Evolutionary conservation across 1,284 basidiomycete species (phyloP), one percentile per base, ranked within the genome.

Genomic region (Melampsora allii-populina): DNA sequence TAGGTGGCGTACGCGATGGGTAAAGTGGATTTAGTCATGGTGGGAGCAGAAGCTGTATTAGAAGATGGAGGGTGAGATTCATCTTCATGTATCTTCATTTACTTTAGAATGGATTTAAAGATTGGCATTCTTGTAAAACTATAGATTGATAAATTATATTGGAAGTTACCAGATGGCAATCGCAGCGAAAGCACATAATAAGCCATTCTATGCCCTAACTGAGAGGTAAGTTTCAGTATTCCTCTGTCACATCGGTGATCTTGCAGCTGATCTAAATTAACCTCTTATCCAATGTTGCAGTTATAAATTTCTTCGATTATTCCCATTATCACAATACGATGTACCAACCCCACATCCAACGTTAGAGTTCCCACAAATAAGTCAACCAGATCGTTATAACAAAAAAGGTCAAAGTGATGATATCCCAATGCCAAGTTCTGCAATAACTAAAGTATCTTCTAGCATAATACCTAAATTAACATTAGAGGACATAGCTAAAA

Each of bases 21-120:
- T 78, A 90, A 91, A 76, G 89, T 93, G 19, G 93, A 98, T 82
- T 89, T 97, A 79, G 91, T 95, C 61, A 87, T 99, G 53, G 92
- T 98, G 29, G 95, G 95, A 9, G 94, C 93, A 29, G 95, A 99
- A 83, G 95, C 94, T 5, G 94, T 99, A 17, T 93, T 95, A 2
- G 94, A 98, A 82, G 92, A 90, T 77, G 94, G 82, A 17, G 82
- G 82, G 19, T 77, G 80, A 27, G 68, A 81, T 29, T 31, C 60
- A 14, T 31, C 29, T 14, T n/a, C 12, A 24, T 24, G 27, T 19
- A 12, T 39, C 27, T 58, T 2, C n/a, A 21, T 21, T 12, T n/a
- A 29, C 3, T 31, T 24, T 9, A 19, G 67, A 58, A 76, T 67
- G 21, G 42, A 42, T 27, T 50, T 76, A 45, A 42, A 17, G 14